Conservation (phyloP, 805 yeast species). For the Metschnikowia gruessii region DNA sequence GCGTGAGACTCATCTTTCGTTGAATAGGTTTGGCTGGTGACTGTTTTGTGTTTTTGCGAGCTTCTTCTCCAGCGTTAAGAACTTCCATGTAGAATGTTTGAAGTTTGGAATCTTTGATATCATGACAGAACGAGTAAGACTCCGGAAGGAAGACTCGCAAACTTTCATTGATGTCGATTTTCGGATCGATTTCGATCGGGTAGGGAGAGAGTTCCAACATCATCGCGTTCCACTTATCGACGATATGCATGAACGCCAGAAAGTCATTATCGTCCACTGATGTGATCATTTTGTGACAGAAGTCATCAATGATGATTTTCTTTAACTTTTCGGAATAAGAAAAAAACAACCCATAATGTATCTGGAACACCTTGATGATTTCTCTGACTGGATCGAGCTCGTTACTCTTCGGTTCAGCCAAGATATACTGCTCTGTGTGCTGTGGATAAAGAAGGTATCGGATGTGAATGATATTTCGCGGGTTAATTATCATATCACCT, state of each 20-base stretch:
- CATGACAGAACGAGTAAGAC: constrained; percentile 6
- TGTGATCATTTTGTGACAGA: constrained; percentile 30
- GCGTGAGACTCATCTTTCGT: constrained; percentile 11
- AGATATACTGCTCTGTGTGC: constrained; percentile 47
- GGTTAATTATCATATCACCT: constrained; percentile 23
- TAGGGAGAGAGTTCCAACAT: constrained; percentile 40
- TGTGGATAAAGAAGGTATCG: constrained; percentile 35
- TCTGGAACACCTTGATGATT: constrained; percentile 46
- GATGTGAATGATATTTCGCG: constrained; percentile 29
- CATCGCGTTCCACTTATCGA: constrained; percentile 42
- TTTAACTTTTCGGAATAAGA: constrained; percentile 35
- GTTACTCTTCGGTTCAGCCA: constrained; percentile 51
- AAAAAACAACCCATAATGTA: constrained; percentile 40
- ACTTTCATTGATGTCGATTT: constrained; percentile 19
- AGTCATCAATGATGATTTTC: constrained; percentile 32
- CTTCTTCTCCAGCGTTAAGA: constrained; percentile 17
- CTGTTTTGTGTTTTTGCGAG: constrained; percentile 2
- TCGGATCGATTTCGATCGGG: constrained; percentile 17
- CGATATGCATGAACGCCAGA: constrained; percentile 31
- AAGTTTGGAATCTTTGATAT: constrained; percentile 16
- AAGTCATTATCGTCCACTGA: constrained; percentile 35
- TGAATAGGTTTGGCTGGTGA: not conserved
- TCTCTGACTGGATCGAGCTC: constrained; percentile 64
- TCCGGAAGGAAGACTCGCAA: constrained; percentile 16
- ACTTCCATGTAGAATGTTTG: constrained; percentile 18